Base-by-base conservation (phyloP, 2,329 filamentous ascomycete species). In the Colletotrichum chrysophilum region DNA sequence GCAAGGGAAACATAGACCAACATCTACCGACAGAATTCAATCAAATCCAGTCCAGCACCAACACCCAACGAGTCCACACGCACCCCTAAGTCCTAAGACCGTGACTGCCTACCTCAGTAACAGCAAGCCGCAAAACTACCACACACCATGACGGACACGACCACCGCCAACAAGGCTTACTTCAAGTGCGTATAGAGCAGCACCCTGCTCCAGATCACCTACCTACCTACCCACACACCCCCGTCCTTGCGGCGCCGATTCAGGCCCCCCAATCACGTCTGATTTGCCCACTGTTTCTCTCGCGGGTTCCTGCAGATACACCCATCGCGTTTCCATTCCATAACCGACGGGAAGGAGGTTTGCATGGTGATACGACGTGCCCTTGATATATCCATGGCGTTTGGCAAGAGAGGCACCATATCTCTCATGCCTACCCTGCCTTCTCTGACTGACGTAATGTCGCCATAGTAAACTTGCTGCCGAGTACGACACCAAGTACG, bases 401-500 rank as follows among this genome's bases (percentile, higher is more conserved):
- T 26, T 21, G 18, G 30, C 30, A n/a, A 30, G 58, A 32, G 8
- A 30, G 52, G 52, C 24, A 21, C 21, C n/a, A 12, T 24, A 56
- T 34, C 34, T n/a, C 30, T 14, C 26, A 61, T 32, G 26, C 26
- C 30, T n/a, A 28, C 24, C 24, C 55, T 58, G 12, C 55, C 7
- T 55, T 55, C 26, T 60, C 58, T 36, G 12, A 32, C 32, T 56
- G 21, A 32, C 34, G 21, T 71, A 13, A 14, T 32, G n/a, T 56
- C 6, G 10, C n/a, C 9, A 7, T 30, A 92, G 91, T 77, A 82
- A 89, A 64, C 83, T 89, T 76, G 88, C 91, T 5, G 84, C 88
- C 4, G 83, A 84, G 4, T 93, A 93, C 79, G 92, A 94, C 79
- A 80, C 83, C 52, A 89, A 88, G 74, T 91, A 91, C 78, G 86